Evolutionary conservation across 495 filamentous ascomycete genomes (phyloP).

Genomic region (Neurospora sublineolata): DNA sequence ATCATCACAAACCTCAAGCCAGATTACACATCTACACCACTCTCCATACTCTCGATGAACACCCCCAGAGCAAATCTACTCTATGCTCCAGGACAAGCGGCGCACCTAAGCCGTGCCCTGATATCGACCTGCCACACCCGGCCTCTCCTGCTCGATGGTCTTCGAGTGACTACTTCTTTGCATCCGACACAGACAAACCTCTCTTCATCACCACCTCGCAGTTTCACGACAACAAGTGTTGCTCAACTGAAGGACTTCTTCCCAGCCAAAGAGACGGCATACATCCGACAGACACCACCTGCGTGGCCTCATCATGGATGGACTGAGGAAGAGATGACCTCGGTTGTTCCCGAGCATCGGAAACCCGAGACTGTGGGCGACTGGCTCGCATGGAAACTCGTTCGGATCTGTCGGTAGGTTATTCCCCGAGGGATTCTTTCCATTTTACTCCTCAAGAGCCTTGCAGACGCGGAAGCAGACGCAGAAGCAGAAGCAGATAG

Average conservation of each 20-base stretch:
- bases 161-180: slow-evolving; percentile 8
- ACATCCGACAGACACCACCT: slow-evolving; percentile 39
- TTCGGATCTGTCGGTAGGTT: slow-evolving; percentile 20
- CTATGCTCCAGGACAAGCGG: slow-evolving; percentile 25
- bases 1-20: background rate
- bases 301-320: slow-evolving; percentile 62
- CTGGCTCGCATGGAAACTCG: slow-evolving; percentile 36
- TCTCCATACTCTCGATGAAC: slow-evolving; percentile 11
- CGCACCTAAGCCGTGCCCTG: slow-evolving; percentile 20
- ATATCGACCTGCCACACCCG: slow-evolving; percentile 12
- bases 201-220: slow-evolving; percentile 7
- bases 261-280: slow-evolving; percentile 32
- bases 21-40: background rate
- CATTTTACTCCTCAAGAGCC: background rate
- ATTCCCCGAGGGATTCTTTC: background rate
- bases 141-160: slow-evolving; percentile 8
- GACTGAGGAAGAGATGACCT: slow-evolving; percentile 35
- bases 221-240: slow-evolving; percentile 31
- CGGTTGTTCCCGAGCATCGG: slow-evolving; percentile 30
- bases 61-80: slow-evolving; percentile 19
- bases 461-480: background rate
- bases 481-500: background rate
- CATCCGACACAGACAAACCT: background rate
- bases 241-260: slow-evolving; percentile 35
- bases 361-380: slow-evolving; percentile 27